Evolutionary conservation across 192 early-diverging fungal species (phyloP).

Genomic region (Mortierella claussenii): DNA sequence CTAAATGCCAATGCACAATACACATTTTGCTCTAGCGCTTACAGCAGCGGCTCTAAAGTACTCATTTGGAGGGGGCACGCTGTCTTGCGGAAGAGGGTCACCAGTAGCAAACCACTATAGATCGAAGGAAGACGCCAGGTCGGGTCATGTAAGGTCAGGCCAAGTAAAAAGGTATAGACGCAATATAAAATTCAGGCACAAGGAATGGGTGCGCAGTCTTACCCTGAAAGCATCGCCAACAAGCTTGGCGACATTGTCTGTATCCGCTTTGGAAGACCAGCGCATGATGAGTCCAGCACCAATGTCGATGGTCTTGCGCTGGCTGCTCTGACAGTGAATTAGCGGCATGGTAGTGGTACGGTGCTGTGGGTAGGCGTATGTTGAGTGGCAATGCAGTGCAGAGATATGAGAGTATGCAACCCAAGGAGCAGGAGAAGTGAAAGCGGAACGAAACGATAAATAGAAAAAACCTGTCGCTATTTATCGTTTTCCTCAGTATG

Average conservation of each 20-base stretch:
- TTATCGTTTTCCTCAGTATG: too few species aligned
- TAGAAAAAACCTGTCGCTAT: too few species aligned
- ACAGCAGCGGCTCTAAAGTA: slow-evolving; percentile 5
- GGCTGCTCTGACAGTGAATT: slow-evolving; percentile 2
- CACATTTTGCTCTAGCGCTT: not conserved
- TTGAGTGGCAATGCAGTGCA: too few species aligned
- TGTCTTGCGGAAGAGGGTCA: slow-evolving; percentile 6
- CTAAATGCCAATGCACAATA: not conserved
- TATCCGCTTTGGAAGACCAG: slow-evolving; percentile 41
- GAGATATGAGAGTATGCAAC: too few species aligned
- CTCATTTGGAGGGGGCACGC: slow-evolving; percentile 14
- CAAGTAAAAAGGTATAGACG: not conserved
- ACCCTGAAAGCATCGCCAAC: slow-evolving; percentile 26
- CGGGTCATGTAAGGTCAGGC: not conserved
- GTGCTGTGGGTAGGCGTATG: too few species aligned
- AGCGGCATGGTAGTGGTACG: too few species aligned
- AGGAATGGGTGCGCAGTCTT: not conserved
- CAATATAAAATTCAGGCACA: not conserved
- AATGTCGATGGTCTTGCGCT: slow-evolving; percentile 27
- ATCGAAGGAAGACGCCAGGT: not conserved
- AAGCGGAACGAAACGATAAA: too few species aligned
- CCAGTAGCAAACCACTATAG: slow-evolving; percentile 23
- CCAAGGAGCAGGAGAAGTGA: too few species aligned
- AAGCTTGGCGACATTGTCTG: slow-evolving; percentile 16
- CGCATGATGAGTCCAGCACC: slow-evolving; percentile 32